Conservation (phyloP, 2,329 filamentous ascomycete species). For the Xylaria sp. region DNA sequence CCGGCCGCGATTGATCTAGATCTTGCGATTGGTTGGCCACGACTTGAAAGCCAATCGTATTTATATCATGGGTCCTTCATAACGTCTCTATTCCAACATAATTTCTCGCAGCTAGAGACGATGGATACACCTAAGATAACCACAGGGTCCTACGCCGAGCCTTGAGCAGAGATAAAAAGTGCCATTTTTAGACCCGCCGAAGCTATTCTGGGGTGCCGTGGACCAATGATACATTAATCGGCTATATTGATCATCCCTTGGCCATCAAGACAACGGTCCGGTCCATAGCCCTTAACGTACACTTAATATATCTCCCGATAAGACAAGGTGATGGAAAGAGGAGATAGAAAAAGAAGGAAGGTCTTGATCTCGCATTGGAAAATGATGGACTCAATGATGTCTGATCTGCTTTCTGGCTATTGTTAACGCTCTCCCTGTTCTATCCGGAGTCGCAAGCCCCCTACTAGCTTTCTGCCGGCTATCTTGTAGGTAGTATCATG, state of each 20-base stretch:
- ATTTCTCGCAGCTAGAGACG: background rate
- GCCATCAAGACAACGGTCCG: background rate
- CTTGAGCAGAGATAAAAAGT: background rate
- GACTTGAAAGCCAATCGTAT: background rate
- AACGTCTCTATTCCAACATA: background rate
- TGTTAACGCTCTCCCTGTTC: background rate
- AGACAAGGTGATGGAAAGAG: background rate
- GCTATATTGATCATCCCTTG: conserved; percentile 19
- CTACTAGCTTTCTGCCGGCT: background rate
- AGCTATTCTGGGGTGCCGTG: conserved; percentile 2
- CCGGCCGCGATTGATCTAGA: conserved; percentile 15
- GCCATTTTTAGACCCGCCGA: conserved; percentile 6
- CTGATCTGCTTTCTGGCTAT: background rate
- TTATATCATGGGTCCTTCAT: background rate
- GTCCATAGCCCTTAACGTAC: background rate
- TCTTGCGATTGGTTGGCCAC: conserved; percentile 25
- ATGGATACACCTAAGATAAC: background rate
- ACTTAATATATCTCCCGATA: background rate
- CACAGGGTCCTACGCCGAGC: background rate
- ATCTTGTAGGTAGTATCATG: conserved; percentile 54
- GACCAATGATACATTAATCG: conserved; percentile 18
- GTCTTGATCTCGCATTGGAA: background rate
- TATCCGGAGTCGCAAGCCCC: background rate
- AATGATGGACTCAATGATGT: background rate
- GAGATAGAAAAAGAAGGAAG: background rate